Percentiles rank a stretch among this genome's conserved stretches.
phyloP scores from a whole-genome alignment of 495 filamentous ascomycete genomes.

The Podospora pseudocomata region DNA sequence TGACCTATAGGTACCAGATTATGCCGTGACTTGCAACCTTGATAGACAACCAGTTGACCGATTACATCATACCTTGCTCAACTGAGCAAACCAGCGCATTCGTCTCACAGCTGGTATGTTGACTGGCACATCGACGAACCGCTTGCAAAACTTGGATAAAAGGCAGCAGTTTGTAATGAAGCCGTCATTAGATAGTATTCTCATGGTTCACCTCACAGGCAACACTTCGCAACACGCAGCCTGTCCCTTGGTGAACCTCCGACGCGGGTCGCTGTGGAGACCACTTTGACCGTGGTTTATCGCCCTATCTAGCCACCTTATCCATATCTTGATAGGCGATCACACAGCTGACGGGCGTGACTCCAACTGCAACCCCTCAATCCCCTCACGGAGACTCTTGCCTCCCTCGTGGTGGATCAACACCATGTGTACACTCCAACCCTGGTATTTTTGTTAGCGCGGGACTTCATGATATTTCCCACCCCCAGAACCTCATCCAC shows the following conservation, averaged over 20 bases:
- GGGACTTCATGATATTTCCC: too few relatives aligned
- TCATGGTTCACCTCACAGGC: neutral
- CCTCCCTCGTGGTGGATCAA: neutral
- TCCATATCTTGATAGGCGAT: neutral
- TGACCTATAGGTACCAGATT: neutral
- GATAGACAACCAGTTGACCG: neutral
- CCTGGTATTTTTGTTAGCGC: too few relatives aligned
- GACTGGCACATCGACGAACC: neutral
- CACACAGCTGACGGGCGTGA: neutral
- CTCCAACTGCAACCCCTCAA: neutral
- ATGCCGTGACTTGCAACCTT: neutral
- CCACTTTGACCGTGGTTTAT: neutral
- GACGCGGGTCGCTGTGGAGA: neutral
- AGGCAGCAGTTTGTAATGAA: neutral
- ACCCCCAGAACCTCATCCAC: too few relatives aligned
- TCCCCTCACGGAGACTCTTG: neutral
- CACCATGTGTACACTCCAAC: neutral
- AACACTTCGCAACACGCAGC: neutral
- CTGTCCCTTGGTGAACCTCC: neutral
- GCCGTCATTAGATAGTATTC: neutral
- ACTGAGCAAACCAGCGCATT: neutral
- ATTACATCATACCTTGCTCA: constrained; percentile 9
- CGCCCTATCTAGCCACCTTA: neutral
- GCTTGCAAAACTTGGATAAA: neutral
- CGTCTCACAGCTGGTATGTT: neutral